These are phyloP conservation scores for Spizellomyces sp. DNA, from an alignment of 192 early-diverging fungal genomes.

Conservation along the genomic window DNA sequence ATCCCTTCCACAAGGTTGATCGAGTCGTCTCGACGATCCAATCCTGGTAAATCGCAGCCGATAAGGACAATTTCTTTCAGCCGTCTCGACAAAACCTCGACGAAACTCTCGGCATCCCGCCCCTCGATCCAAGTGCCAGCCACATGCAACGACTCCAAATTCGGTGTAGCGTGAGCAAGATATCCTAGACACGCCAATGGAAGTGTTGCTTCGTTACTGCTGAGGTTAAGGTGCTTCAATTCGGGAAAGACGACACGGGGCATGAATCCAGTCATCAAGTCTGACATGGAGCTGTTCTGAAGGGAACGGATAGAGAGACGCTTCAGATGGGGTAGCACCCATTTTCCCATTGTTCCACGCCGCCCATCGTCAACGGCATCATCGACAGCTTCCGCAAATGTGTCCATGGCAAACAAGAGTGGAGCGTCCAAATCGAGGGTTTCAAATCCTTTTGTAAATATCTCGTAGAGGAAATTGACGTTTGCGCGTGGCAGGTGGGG, in stretches of 20 bases:
- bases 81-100: neutral
- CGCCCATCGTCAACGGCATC: neutral
- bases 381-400: neutral
- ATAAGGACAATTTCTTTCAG: neutral
- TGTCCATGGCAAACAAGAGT: neutral
- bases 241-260: neutral
- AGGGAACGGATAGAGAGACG: neutral
- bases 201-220: neutral
- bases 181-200: neutral
- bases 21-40: neutral
- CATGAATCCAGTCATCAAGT: neutral
- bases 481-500: neutral
- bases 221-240: neutral
- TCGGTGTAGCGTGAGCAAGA: neutral
- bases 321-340: neutral
- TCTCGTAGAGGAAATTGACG: neutral
- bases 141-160: neutral
- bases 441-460: neutral
- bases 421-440: neutral
- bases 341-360: neutral
- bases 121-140: neutral
- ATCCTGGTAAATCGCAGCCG: neutral
- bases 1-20: neutral
- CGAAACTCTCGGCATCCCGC: too few relatives aligned
- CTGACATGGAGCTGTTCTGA: neutral